Conservation (phyloP, 2,329 filamentous ascomycete genomes). For the Calonectria pauciramosa region DNA sequence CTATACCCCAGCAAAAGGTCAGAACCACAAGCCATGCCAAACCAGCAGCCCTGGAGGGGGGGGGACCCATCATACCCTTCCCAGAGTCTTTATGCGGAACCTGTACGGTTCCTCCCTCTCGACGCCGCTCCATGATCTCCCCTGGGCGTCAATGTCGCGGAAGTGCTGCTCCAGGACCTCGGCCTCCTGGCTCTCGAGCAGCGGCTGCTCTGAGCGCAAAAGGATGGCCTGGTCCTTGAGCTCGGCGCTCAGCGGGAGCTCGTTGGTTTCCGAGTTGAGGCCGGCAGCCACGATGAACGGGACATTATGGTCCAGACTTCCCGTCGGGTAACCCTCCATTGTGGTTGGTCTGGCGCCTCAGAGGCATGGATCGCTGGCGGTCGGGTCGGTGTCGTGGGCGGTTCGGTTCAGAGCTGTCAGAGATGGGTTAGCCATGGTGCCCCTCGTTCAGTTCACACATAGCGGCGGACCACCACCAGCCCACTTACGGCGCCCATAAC, state of each 20-base stretch:
- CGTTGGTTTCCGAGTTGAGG: conserved; percentile 62
- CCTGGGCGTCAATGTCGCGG: conserved; percentile 72
- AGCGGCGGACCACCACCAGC: conserved; percentile 23
- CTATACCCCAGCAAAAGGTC: conserved; percentile 55
- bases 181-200: conserved; percentile 75
- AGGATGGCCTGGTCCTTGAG: conserved; percentile 71
- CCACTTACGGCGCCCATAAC: conserved; percentile 42
- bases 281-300: conserved; percentile 88
- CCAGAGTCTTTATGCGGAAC: conserved; percentile 80
- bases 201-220: conserved; percentile 79
- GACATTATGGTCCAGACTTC: conserved; percentile 89
- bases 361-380: conserved; percentile 39
- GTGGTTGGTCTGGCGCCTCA: conserved; percentile 36
- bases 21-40: conserved; percentile 41
- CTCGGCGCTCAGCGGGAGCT: conserved; percentile 60
- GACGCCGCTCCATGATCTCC: conserved; percentile 76
- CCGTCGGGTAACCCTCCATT: conserved; percentile 85
- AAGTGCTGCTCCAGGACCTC: conserved; percentile 77
- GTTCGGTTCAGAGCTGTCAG: conserved; percentile 36
- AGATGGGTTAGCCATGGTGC: conserved; percentile 42
- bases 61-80: conserved; percentile 75
- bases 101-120: conserved; percentile 65
- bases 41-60: conserved; percentile 20
- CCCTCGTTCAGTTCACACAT: conserved; percentile 43
- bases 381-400: conserved; percentile 29